Conservation (phyloP, 2,329 filamentous ascomycete species). For the Trichoderma sp. region DNA sequence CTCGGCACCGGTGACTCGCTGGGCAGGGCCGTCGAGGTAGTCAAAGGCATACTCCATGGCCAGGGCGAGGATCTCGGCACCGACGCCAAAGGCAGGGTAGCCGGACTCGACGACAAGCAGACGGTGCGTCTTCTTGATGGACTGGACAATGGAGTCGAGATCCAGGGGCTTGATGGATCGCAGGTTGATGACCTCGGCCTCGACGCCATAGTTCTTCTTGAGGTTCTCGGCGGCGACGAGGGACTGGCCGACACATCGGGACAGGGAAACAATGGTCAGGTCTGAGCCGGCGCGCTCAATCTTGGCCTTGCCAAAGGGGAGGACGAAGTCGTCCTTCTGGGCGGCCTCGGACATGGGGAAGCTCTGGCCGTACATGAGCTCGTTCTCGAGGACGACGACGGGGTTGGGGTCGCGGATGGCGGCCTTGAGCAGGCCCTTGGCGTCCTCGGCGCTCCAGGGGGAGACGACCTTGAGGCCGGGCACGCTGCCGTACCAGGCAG, state of each 20-base stretch:
- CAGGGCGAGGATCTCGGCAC: slow-evolving; percentile 88
- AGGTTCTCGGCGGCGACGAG: slow-evolving; percentile 85
- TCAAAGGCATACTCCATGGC: slow-evolving; percentile 98
- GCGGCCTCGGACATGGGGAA: slow-evolving; percentile 98
- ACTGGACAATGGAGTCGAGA: slow-evolving; percentile 91
- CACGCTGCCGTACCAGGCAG: slow-evolving; percentile 97
- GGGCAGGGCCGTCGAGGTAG: slow-evolving; percentile 91
- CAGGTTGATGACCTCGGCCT: slow-evolving; percentile 96
- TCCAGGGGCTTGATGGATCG: slow-evolving; percentile 97
- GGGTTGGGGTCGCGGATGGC: slow-evolving; percentile 98
- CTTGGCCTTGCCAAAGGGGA: slow-evolving; percentile 99
- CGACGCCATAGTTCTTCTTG: slow-evolving; percentile 95
- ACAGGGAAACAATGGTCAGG: slow-evolving; percentile 91
- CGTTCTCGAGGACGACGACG: slow-evolving; percentile 87
- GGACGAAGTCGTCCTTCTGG: slow-evolving; percentile 93
- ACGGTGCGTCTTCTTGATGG: slow-evolving; percentile 96
- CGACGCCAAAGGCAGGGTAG: slow-evolving; percentile 92
- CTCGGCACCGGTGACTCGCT: slow-evolving; percentile 93
- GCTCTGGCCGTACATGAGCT: slow-evolving; percentile 85
- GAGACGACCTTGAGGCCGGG: slow-evolving; percentile 96
- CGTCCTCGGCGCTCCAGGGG: slow-evolving; percentile 96
- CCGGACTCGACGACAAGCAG: slow-evolving; percentile 92
- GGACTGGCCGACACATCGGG: slow-evolving; percentile 91
- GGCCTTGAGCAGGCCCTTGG: slow-evolving; percentile 96
- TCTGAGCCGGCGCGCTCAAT: slow-evolving; percentile 96